Conservation (phyloP, 345 rosid species). For the Nephelium lappaceum region DNA sequence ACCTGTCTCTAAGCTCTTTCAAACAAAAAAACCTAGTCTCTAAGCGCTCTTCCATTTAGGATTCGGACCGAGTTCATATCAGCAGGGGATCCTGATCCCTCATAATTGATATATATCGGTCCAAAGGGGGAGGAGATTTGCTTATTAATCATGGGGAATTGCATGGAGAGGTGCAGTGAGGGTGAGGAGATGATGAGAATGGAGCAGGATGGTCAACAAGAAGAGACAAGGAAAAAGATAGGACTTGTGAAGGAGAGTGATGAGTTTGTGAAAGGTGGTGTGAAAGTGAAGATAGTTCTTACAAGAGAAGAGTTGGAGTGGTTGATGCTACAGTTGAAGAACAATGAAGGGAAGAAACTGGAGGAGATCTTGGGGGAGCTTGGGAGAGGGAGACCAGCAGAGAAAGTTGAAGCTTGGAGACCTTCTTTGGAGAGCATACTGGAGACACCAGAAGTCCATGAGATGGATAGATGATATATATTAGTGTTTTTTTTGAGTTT, state of each 20-base stretch:
- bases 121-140: too few relatives aligned
- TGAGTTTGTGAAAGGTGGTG: slow-evolving; percentile 32
- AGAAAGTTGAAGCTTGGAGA: slow-evolving; percentile 44
- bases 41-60: too few relatives aligned
- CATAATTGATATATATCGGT: too few relatives aligned
- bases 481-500: neutral
- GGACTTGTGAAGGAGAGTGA: slow-evolving; percentile 21
- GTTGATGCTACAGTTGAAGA: slow-evolving; percentile 52
- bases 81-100: too few relatives aligned
- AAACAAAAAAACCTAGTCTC: too few relatives aligned
- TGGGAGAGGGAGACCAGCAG: slow-evolving; percentile 35
- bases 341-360: slow-evolving; percentile 31
- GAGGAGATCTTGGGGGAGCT: slow-evolving; percentile 46
- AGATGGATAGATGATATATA: slow-evolving; percentile 26
- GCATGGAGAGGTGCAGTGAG: slow-evolving; percentile 29
- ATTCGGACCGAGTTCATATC: too few relatives aligned
- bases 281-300: slow-evolving; percentile 78
- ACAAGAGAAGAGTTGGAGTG: slow-evolving; percentile 68
- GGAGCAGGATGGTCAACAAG: neutral
- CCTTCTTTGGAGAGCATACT: slow-evolving; percentile 70
- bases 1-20: too few relatives aligned
- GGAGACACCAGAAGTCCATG: slow-evolving; percentile 49
- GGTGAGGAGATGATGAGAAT: slow-evolving; percentile 12
- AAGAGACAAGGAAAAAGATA: neutral
- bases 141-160: slow-evolving; percentile 46